A percentile compares a stretch with the other conserved stretches of the same genome.
phyloP scores from a whole-genome alignment of 2,329 filamentous ascomycete species.

The Colletotrichum scovillei region DNA sequence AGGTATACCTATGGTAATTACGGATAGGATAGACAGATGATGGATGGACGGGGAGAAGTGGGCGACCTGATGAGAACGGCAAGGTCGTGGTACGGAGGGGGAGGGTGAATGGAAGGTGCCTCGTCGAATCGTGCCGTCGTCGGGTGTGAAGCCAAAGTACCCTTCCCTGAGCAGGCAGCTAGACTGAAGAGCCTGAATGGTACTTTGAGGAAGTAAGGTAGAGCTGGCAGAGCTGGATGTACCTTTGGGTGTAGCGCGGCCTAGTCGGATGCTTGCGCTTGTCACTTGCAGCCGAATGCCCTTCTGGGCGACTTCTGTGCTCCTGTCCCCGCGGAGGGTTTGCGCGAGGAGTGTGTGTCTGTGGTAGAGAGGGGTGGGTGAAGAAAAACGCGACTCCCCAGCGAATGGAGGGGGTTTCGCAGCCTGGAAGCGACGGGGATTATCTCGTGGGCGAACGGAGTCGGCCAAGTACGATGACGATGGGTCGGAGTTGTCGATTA shows the following conservation, averaged over 20 bases:
- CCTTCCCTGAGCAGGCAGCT: not conserved
- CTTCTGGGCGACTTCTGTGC: conserved; percentile 14
- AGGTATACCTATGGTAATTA: not conserved
- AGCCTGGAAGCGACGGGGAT: not conserved
- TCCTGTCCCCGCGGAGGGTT: conserved; percentile 10
- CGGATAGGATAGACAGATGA: conserved; percentile 11
- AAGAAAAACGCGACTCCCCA: conserved; percentile 7
- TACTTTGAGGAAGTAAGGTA: not conserved
- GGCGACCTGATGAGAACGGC: conserved; percentile 32
- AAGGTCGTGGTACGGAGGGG: conserved; percentile 12
- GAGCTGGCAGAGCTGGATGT: not conserved
- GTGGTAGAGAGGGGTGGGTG: conserved; percentile 2
- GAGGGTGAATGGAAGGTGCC: conserved; percentile 1
- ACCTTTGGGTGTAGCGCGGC: conserved; percentile 10
- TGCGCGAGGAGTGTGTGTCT: conserved; percentile 19
- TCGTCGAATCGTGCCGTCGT: conserved; percentile 10
- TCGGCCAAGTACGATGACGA: conserved; percentile 13
- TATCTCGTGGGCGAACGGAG: conserved; percentile 1
- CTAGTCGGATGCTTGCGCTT: conserved; percentile 31
- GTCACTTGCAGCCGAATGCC: conserved; percentile 21
- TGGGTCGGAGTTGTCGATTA: not conserved
- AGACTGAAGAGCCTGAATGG: not conserved
- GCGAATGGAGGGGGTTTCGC: not conserved
- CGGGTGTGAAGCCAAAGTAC: conserved; percentile 3
- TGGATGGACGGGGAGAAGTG: conserved; percentile 34